Evolutionary conservation across 306 rosid genomes (phyloP).

Genomic region (Fragaria iinumae): DNA sequence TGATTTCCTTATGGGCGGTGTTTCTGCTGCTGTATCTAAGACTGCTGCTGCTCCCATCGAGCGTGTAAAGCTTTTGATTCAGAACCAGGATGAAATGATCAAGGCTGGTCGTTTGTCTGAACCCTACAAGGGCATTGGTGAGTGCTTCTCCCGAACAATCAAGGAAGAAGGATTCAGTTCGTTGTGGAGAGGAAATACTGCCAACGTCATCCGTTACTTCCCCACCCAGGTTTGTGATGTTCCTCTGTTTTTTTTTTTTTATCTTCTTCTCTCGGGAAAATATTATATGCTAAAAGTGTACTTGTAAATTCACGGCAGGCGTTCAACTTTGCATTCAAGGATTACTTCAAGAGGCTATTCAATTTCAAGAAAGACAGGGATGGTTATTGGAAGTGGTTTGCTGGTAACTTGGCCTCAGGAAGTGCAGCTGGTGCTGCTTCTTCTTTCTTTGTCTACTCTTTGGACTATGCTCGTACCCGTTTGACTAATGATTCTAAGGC

Average conservation of each 20-base stretch:
- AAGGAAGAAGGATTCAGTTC: slow-evolving; percentile 62
- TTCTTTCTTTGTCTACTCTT: slow-evolving; percentile 71
- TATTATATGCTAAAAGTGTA: slow-evolving; percentile 4
- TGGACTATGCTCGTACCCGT: slow-evolving; percentile 90
- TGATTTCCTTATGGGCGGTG: slow-evolving; percentile 94
- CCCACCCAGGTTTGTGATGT: slow-evolving; percentile 38
- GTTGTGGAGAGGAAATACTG: slow-evolving; percentile 91
- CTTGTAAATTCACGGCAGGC: slow-evolving; percentile 47
- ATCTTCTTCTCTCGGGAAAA: neutral
- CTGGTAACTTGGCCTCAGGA: slow-evolving; percentile 84
- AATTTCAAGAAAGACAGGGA: slow-evolving; percentile 84
- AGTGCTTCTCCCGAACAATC: slow-evolving; percentile 65
- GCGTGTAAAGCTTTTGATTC: slow-evolving; percentile 83
- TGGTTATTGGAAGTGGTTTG: slow-evolving; percentile 93
- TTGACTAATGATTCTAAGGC: slow-evolving; percentile 81
- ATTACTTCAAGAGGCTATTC: slow-evolving; percentile 90
- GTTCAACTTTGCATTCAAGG: slow-evolving; percentile 89
- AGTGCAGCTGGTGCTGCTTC: slow-evolving; percentile 96
- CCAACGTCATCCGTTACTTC: slow-evolving; percentile 80
- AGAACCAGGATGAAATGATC: slow-evolving; percentile 89
- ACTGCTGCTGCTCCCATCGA: slow-evolving; percentile 95
- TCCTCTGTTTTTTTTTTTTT: too few relatives aligned
- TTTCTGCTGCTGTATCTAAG: slow-evolving; percentile 88
- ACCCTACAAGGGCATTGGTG: slow-evolving; percentile 96
- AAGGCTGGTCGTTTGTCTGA: slow-evolving; percentile 73